These are phyloP conservation scores for Sordariomycetes sp. DNA, from an alignment of 2,329 filamentous ascomycete genomes.

Conservation along the genomic window DNA sequence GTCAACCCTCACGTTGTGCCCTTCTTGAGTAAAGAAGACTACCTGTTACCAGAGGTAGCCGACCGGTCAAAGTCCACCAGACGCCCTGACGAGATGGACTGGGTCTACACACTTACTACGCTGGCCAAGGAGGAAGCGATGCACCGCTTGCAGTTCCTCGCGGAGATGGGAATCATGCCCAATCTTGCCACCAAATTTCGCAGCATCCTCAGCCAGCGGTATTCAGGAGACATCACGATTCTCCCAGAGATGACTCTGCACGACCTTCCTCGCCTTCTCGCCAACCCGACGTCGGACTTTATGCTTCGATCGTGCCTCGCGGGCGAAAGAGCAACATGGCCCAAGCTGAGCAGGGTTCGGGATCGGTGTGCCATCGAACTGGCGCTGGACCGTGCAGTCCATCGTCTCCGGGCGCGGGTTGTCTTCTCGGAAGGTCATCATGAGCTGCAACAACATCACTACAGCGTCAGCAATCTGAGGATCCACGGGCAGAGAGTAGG, in stretches of 20 bases:
- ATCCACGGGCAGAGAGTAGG: slow-evolving; percentile 5
- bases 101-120: slow-evolving; percentile 58
- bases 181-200: slow-evolving; percentile 69
- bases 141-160: slow-evolving; percentile 70
- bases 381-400: slow-evolving; percentile 68
- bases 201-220: slow-evolving; percentile 80
- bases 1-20: slow-evolving; percentile 92
- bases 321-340: slow-evolving; percentile 87
- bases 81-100: slow-evolving; percentile 37
- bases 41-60: slow-evolving; percentile 28
- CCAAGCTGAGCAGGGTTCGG: slow-evolving; percentile 73
- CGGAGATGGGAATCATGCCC: slow-evolving; percentile 72
- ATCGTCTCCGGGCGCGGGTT: slow-evolving; percentile 56
- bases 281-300: slow-evolving; percentile 78
- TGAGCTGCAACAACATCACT: slow-evolving; percentile 19
- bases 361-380: slow-evolving; percentile 86
- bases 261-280: slow-evolving; percentile 68
- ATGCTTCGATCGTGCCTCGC: slow-evolving; percentile 70
- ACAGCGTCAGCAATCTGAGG: slow-evolving; percentile 16
- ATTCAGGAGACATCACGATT: slow-evolving; percentile 93
- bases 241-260: slow-evolving; percentile 68
- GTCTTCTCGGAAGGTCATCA: slow-evolving; percentile 60
- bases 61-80: slow-evolving; percentile 13
- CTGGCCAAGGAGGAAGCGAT: slow-evolving; percentile 73
- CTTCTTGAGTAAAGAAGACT: slow-evolving; percentile 70